Evolutionary conservation across 2,329 filamentous ascomycete species (phyloP).

Genomic region (Aspergillus ustus): DNA sequence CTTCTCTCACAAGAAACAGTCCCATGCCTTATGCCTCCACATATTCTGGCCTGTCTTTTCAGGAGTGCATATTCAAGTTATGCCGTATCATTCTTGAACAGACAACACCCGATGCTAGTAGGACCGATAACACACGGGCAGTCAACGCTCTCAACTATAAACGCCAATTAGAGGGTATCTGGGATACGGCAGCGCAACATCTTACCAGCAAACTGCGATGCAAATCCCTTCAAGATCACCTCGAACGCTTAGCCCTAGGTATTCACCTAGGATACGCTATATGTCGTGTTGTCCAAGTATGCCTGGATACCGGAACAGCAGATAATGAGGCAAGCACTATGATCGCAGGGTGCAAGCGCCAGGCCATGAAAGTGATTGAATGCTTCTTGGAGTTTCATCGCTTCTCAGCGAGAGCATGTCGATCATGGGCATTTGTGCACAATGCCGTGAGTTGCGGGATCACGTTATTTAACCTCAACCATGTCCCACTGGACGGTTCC

Average conservation of each 20-base stretch:
- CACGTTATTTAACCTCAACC: constrained; percentile 7
- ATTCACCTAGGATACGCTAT: constrained; percentile 26
- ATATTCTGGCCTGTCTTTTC: constrained; percentile 18
- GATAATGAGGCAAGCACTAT: neutral
- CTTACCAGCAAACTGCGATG: constrained; percentile 22
- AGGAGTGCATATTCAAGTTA: constrained; percentile 22
- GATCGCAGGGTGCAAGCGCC: neutral
- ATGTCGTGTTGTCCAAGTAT: constrained; percentile 21
- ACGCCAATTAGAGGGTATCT: constrained; percentile 15
- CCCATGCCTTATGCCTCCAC: constrained; percentile 16
- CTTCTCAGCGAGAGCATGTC: constrained; percentile 2
- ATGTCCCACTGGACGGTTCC: neutral
- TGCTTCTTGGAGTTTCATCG: constrained; percentile 15
- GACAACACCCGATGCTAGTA: constrained; percentile 5
- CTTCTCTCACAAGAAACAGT: constrained; percentile 15
- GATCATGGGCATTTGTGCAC: constrained; percentile 14
- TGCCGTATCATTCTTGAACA: constrained; percentile 22
- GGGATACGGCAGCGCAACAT: constrained; percentile 13
- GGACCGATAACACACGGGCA: neutral
- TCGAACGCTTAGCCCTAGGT: constrained; percentile 25
- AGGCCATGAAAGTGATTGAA: constrained; percentile 9
- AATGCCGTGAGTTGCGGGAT: constrained; percentile 16
- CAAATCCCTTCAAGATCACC: constrained; percentile 22
- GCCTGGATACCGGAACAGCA: constrained; percentile 9
- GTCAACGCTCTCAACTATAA: constrained; percentile 7